phyloP scores from a whole-genome alignment of 2,329 filamentous ascomycete genomes.

The Dactylellina leptospora region DNA sequence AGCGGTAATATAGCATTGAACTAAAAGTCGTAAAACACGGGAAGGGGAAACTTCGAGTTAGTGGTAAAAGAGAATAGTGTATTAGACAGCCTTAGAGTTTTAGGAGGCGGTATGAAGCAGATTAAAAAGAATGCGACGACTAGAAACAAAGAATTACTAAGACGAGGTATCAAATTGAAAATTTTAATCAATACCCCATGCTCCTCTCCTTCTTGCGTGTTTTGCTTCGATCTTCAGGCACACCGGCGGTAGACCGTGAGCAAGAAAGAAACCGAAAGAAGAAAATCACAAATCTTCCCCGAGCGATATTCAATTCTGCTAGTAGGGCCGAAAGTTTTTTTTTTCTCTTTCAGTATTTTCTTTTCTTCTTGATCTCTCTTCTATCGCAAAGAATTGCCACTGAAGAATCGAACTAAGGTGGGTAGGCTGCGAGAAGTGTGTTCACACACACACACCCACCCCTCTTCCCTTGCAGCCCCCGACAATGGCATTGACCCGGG shows the following conservation, averaged over 20 bases:
- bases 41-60: constrained; percentile 16
- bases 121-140: constrained; percentile 53
- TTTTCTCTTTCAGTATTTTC: constrained; percentile 33
- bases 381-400: constrained; percentile 52
- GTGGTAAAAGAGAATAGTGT: constrained; percentile 22
- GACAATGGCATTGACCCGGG: constrained; percentile 43
- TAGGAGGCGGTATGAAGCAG: constrained; percentile 53
- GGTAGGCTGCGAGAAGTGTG: constrained; percentile 47
- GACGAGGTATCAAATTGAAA: constrained; percentile 48
- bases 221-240: constrained; percentile 52
- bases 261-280: constrained; percentile 10
- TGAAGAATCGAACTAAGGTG: constrained; percentile 37
- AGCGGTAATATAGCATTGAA: constrained; percentile 1
- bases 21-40: constrained; percentile 13
- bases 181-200: constrained; percentile 50
- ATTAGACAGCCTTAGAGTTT: constrained; percentile 41
- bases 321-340: constrained; percentile 16
- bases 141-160: constrained; percentile 50
- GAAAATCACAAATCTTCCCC: constrained; percentile 1
- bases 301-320: constrained; percentile 5
- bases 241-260: constrained; percentile 18
- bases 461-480: constrained; percentile 37
- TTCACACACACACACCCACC: constrained; percentile 23
- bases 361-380: constrained; percentile 21
- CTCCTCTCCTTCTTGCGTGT: constrained; percentile 25